A percentile compares a stretch with the other conserved stretches of the same genome.
Conservation (phyloP, 345 rosid species). For the Rhizophora mangle region DNA sequence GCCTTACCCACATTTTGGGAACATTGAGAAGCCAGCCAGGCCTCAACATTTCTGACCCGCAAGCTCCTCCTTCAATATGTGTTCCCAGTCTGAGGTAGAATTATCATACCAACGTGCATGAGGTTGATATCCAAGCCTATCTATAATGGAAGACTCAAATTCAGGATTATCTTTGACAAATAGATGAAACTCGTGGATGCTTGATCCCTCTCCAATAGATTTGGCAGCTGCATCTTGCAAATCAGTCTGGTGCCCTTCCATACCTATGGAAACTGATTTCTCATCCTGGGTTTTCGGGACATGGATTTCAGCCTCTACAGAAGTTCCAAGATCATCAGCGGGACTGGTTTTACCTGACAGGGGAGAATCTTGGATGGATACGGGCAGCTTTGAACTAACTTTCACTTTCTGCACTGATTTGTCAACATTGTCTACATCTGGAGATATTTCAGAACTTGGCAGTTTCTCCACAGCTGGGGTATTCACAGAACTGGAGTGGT, state of each 20-base stretch:
- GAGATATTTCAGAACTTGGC: slow-evolving; percentile 14
- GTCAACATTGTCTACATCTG: slow-evolving; percentile 19
- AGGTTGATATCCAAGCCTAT: slow-evolving; percentile 22
- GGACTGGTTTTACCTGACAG: slow-evolving; percentile 6
- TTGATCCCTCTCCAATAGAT: slow-evolving; percentile 10
- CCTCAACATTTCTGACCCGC: slow-evolving; percentile 25
- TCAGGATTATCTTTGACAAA: slow-evolving; percentile 20
- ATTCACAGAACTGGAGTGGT: slow-evolving; percentile 10
- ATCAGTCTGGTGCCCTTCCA: slow-evolving; percentile 21
- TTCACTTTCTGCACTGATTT: slow-evolving; percentile 26
- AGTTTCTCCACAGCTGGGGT: slow-evolving; percentile 15
- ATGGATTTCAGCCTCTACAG: slow-evolving; percentile 41
- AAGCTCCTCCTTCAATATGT: slow-evolving; percentile 56
- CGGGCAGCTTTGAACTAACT: slow-evolving; percentile 5
- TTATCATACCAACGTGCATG: slow-evolving; percentile 34
- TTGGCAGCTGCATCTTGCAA: background rate
- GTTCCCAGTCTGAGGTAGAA: slow-evolving; percentile 74
- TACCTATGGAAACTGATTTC: slow-evolving; percentile 15
- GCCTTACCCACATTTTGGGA: background rate
- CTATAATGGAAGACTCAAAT: slow-evolving; percentile 1
- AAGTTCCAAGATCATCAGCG: slow-evolving; percentile 33
- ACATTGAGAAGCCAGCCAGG: background rate
- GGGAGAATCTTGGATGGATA: slow-evolving; percentile 14
- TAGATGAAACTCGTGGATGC: slow-evolving; percentile 22
- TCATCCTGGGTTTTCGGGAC: slow-evolving; percentile 39